These are phyloP conservation scores for Starmerella bombi DNA, from an alignment of 805 yeast genomes.

Conservation along the genomic window DNA sequence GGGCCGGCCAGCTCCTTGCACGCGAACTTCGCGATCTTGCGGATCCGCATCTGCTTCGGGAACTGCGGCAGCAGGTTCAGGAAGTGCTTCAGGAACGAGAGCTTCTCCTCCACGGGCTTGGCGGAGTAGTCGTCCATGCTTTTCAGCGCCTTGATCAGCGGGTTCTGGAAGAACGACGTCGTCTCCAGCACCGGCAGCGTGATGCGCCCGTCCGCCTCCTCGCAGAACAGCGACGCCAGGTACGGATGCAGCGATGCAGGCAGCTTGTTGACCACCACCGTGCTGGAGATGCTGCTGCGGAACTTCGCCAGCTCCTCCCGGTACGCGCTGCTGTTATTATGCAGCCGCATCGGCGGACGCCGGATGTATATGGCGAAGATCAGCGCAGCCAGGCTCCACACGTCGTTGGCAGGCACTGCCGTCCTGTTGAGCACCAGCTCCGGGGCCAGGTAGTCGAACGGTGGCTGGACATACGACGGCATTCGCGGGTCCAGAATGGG, in stretches of 20 bases:
- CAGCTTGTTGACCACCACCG: conserved; percentile 31
- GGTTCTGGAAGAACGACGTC: conserved; percentile 67
- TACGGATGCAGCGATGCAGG: conserved; percentile 34
- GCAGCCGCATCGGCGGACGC: conserved; percentile 36
- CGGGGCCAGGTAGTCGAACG: conserved; percentile 71
- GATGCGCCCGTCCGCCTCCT: conserved; percentile 45
- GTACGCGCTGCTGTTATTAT: conserved; percentile 38
- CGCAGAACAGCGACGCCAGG: conserved; percentile 28
- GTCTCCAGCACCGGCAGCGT: conserved; percentile 55
- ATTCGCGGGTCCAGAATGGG: conserved; percentile 65
- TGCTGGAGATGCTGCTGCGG: conserved; percentile 29
- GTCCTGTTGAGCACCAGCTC: conserved; percentile 58
- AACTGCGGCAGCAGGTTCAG: conserved; percentile 41
- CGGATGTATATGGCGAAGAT: conserved; percentile 52
- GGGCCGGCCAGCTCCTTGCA: conserved; percentile 34
- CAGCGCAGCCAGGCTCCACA: conserved; percentile 71
- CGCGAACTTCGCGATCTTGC: conserved; percentile 63
- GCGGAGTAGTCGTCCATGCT: conserved; percentile 75
- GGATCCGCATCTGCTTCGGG: conserved; percentile 44
- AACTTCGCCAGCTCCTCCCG: conserved; percentile 36
- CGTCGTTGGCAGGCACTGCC: conserved; percentile 57
- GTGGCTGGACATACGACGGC: conserved; percentile 57
- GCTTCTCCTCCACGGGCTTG: conserved; percentile 51
- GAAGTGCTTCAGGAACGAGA: conserved; percentile 55
- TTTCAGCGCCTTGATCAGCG: conserved; percentile 64